Evolutionary conservation across 148 eudicot species (phyloP).

Genomic region (Chenopodium album): DNA sequence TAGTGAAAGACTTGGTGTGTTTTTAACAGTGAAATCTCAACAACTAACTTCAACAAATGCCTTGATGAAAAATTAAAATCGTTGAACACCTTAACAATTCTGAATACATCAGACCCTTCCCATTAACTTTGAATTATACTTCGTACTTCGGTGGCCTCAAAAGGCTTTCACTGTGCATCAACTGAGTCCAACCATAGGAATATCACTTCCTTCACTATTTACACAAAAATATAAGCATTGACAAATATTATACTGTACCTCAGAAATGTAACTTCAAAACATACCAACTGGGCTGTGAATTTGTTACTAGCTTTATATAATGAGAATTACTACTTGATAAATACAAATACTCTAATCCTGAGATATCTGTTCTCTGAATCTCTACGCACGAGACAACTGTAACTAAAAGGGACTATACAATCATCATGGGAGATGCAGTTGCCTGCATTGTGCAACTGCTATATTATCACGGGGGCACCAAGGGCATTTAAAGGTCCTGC

Average conservation of each 20-base stretch:
- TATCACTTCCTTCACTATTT: too few relatives aligned
- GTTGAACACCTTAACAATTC: too few relatives aligned
- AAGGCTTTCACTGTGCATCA: too few relatives aligned
- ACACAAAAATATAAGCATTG: background rate
- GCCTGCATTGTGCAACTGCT: constrained; percentile 44
- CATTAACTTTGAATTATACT: too few relatives aligned
- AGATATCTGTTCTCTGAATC: background rate
- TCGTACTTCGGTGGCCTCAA: too few relatives aligned
- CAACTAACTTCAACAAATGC: too few relatives aligned
- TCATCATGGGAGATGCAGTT: constrained; percentile 37
- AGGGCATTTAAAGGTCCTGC: constrained; percentile 51
- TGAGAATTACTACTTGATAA: background rate
- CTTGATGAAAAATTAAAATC: too few relatives aligned
- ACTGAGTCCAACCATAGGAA: too few relatives aligned
- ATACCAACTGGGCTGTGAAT: background rate
- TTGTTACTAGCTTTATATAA: background rate
- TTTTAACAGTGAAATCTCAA: too few relatives aligned
- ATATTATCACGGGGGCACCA: constrained; percentile 49
- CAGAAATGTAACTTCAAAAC: background rate
- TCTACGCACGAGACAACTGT: background rate
- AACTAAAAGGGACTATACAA: constrained; percentile 8
- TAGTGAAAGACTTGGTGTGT: too few relatives aligned
- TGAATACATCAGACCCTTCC: too few relatives aligned
- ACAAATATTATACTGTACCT: background rate
- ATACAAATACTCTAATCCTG: background rate